Base-by-base conservation (phyloP, 805 yeast genomes). In the Trichomonascus vanleenenianus region DNA sequence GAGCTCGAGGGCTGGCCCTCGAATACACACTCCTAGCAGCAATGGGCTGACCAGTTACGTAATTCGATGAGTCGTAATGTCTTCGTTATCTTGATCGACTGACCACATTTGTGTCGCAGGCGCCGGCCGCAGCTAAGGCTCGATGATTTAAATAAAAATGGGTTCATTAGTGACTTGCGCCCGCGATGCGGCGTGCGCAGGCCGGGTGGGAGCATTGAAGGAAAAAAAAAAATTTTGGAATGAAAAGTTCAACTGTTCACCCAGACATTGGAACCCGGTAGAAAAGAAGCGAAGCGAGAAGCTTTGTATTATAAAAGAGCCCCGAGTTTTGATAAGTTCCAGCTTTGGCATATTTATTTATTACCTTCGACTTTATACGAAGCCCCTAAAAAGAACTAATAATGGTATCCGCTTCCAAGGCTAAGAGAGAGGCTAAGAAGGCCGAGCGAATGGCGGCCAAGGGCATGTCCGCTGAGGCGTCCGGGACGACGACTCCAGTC, bases 361-460 rank as follows among this genome's bases (percentile, higher is more conserved):
- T 22, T 22, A 22, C 27, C 27, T 22, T 22, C 27, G 27, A 22
- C 27, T n/a, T n/a, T n/a, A 8, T 8, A 22, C 27, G 27, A 22
- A 22, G 27, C 4, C 27, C 27, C 14, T 20, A 42, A 42, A 19
- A 18, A 35, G 5, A 20, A 44, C 30, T 27, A 33, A 44, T n/a
- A 14, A 58, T 62, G 62, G 68, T 68, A 40, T 91, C 97, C 47
- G 81, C 96, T 55, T 88, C 97, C 16, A 91, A 91, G 68, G 97
- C 97, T 53, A 93, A 91, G 74, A 86, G 98, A 82, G 97, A 91
- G 55, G 96, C 95, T 55, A 91, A 89, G 73, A 87, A 88, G 69
- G 86, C 84, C 57, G 94, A 86, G 50, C 85, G 85, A 57, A 89
- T 88, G 61, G 51, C 72, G 78, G 70, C 83, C 78, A 71, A 77